Evolutionary conservation across 2,329 filamentous ascomycete species (phyloP), one percentile per base, ranked within the genome.

Genomic region (Cryphonectria radicalis): DNA sequence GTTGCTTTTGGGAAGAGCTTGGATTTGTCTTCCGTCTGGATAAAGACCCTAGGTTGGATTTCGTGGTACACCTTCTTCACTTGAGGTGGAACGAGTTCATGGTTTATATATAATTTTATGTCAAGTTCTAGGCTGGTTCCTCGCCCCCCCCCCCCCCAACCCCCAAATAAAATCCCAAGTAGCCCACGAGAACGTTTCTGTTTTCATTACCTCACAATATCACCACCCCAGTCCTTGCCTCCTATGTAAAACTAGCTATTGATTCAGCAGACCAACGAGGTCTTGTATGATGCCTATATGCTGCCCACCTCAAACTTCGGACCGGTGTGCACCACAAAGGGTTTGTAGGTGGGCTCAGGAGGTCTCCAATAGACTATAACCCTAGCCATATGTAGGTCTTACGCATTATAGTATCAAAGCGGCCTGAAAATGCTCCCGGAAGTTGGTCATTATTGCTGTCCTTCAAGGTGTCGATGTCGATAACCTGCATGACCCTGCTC

Each of bases 341-440:
- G 22, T 22, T 40, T 11, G 32, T 40, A 19, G 59, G 0, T 22
- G 3, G 59, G 8, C 22, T 62, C 17, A 7, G 1, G n/a, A 19
- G 17, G 0, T 4, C 0, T 25, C 0, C 1, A 14, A n/a, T 40
- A 7, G 13, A 22, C 57, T 32, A 17, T 19, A 35, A 35, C 5
- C 10, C 32, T 22, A 5, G 32, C 4, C 32, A 14, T 62, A 40
- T 62, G 59, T 62, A 22, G 4, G 19, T 22, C 32, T 62, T 22
- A 40, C 59, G 17, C 28, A 32, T 40, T 35, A 60, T 40, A 25
- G 55, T 62, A 37, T 40, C 59, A 40, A 60, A 22, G n/a, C 59
- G 32, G 59, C 32, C 17, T 62, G 25, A 40, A 17, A 32, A 13
- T 40, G 25, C 7, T 40, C 19, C 59, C 59, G 59, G 32, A 40